Conservation (phyloP, 306 rosid genomes). For the Adenanthera pavonina region DNA sequence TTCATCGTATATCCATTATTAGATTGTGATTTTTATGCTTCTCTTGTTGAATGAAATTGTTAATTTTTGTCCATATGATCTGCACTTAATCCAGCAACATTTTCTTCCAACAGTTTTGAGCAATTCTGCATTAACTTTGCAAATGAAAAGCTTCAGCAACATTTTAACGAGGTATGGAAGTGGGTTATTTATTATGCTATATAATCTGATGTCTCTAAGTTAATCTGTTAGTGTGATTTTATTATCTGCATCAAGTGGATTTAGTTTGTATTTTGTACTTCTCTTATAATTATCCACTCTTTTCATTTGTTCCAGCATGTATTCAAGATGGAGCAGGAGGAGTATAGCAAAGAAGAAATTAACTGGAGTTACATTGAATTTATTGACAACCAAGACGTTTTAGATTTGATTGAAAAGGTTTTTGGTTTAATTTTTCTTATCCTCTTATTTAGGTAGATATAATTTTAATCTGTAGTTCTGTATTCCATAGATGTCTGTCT, state of each 20-base stretch:
- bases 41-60: constrained; percentile 24
- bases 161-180: constrained; percentile 86
- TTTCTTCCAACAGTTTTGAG: constrained; percentile 77
- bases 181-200: neutral
- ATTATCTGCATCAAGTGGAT: constrained; percentile 24
- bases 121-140: constrained; percentile 99
- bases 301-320: constrained; percentile 75
- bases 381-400: constrained; percentile 96
- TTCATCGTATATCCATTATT: constrained; percentile 5
- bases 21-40: constrained; percentile 16
- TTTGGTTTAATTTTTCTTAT: constrained; percentile 14
- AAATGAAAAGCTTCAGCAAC: constrained; percentile 98
- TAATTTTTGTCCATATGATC: constrained; percentile 11
- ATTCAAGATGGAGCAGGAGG: constrained; percentile 99
- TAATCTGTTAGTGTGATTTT: neutral
- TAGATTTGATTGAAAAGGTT: constrained; percentile 99
- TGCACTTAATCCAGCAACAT: constrained; percentile 33
- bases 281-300: constrained; percentile 31
- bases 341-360: constrained; percentile 92
- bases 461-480: constrained; percentile 1
- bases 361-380: constrained; percentile 99
- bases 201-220: constrained; percentile 22
- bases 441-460: constrained; percentile 4
- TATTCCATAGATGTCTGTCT: constrained; percentile 1
- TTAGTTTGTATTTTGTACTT: neutral